Evolutionary conservation across 2,329 filamentous ascomycete species (phyloP), one percentile per base, ranked within the genome.

Genomic region (Lecanicillium sp.): DNA sequence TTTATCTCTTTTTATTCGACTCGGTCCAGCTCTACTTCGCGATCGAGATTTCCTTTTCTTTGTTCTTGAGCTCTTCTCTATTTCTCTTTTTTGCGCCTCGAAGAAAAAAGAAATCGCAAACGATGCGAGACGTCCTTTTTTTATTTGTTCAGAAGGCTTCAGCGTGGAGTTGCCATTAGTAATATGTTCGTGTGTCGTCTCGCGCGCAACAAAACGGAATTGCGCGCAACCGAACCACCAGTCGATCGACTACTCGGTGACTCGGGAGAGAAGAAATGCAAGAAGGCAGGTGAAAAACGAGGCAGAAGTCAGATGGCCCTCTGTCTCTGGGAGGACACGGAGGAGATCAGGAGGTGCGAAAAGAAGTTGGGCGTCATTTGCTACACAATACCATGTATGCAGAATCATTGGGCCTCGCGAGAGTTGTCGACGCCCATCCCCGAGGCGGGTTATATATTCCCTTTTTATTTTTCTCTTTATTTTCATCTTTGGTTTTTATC

Each of bases 11-110:
- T 40, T 37, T 38, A 33, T 38, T 44, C 4, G 13, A 29, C 19
- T 37, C 42, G 38, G 33, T 11, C 5, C 20, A 19, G 42, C 47
- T 40, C 31, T 19, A 37, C 18, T 10, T 37, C 39, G 7, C 17
- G 14, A 35, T 17, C 39, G 14, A 17, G 34, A 41, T 43, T 41
- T n/a, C n/a, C 22, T 25, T 25, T 25, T 11, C 6, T 25, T 25
- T 25, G 22, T 25, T 25, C 11, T 25, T 25, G 22, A 25, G 6
- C 11, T 25, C 36, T 42, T 45, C 44, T 45, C 42, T 37, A 43
- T 45, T 49, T 39, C 43, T 42, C 42, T 41, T 49, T 49, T 45
- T 22, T 41, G 27, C 36, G 29, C 25, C 39, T 43, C 39, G 19
- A 40, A 29, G n/a, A 33, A 37, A 38, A 38, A 41, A 29, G 37